These are phyloP conservation scores for Colletotrichum limetticola DNA, from an alignment of 2,329 filamentous ascomycete genomes.

Conservation along the genomic window DNA sequence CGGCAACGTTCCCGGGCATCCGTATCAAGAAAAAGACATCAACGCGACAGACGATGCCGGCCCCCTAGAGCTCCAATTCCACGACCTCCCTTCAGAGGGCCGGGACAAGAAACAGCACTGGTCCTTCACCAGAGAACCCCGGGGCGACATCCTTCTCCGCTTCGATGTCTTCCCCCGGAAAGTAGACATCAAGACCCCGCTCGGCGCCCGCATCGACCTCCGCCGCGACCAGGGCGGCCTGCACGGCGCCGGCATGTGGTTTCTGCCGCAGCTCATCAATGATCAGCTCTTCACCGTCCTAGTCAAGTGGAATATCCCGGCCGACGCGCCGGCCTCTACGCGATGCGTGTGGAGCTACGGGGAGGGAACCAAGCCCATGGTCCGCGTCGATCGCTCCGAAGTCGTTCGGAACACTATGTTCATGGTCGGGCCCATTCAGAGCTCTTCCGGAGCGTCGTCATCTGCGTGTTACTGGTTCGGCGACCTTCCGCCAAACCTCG, in stretches of 20 bases:
- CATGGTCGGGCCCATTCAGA: constrained; percentile 34
- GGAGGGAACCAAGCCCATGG: constrained; percentile 28
- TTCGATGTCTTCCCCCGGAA: constrained; percentile 34
- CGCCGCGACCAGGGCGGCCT: constrained; percentile 26
- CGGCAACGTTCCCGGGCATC: constrained; percentile 6
- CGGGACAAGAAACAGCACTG: constrained; percentile 32
- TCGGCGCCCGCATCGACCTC: constrained; percentile 33
- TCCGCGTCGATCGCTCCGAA: constrained; percentile 17
- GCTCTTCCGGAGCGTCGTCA: constrained; percentile 13
- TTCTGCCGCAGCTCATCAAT: constrained; percentile 29
- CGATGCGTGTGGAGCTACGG: constrained; percentile 36
- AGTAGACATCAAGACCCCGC: constrained; percentile 22
- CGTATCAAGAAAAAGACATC: constrained; percentile 3
- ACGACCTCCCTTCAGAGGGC: constrained; percentile 24
- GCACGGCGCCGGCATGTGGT: constrained; percentile 30
- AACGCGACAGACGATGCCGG: constrained; percentile 20
- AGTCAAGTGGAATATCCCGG: constrained; percentile 33
- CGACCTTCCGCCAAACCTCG: constrained; percentile 23
- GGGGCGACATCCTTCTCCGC: constrained; percentile 29
- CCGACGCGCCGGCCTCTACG: constrained; percentile 24
- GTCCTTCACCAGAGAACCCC: constrained; percentile 22
- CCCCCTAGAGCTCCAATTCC: constrained; percentile 20
- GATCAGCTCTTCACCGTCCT: constrained; percentile 19
- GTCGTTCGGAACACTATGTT: constrained; percentile 29
- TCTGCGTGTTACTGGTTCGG: constrained; percentile 36